These are phyloP conservation scores for Cladosporium cucumerinum DNA, from an alignment of 2,329 filamentous ascomycete genomes.

Conservation along the genomic window DNA sequence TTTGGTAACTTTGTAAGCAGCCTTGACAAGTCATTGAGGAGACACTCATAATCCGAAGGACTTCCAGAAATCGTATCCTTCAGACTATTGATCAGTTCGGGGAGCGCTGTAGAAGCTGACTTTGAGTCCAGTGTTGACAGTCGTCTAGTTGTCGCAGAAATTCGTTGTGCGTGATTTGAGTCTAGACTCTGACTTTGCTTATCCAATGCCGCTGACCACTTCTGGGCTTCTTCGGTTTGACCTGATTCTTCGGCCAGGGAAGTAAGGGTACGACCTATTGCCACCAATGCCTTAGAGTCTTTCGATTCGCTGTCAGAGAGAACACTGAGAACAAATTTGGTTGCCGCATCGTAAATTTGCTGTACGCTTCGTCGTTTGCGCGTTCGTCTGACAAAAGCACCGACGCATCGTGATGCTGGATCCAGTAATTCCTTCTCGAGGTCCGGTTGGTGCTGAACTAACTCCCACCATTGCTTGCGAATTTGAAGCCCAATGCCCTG, in stretches of 20 bases:
- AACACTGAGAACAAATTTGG: not conserved
- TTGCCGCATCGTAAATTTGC: not conserved
- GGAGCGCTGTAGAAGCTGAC: not conserved
- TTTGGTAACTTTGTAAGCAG: not conserved
- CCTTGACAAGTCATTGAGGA: constrained; percentile 23
- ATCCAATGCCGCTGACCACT: constrained; percentile 18
- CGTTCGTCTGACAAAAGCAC: constrained; percentile 48
- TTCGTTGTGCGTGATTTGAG: constrained; percentile 21
- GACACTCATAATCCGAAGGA: constrained; percentile 27
- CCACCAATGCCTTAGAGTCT: constrained; percentile 1
- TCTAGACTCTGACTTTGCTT: constrained; percentile 19
- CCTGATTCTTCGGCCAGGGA: constrained; percentile 22
- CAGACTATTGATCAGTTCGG: constrained; percentile 1
- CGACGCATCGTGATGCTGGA: constrained; percentile 47
- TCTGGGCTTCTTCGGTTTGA: constrained; percentile 10
- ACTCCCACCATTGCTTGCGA: constrained; percentile 63
- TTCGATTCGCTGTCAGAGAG: not conserved
- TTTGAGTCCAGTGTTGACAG: not conserved
- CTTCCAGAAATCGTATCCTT: constrained; percentile 24
- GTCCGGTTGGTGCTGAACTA: constrained; percentile 59
- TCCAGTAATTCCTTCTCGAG: constrained; percentile 57
- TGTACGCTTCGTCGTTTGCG: not conserved
- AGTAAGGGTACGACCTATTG: constrained; percentile 20
- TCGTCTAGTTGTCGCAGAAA: constrained; percentile 18
- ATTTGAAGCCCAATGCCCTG: constrained; percentile 62